Percentiles rank a stretch among this genome's conserved stretches.
Conservation (phyloP, 345 rosid species). For the rapeseed (Brassica napus) region DNA sequence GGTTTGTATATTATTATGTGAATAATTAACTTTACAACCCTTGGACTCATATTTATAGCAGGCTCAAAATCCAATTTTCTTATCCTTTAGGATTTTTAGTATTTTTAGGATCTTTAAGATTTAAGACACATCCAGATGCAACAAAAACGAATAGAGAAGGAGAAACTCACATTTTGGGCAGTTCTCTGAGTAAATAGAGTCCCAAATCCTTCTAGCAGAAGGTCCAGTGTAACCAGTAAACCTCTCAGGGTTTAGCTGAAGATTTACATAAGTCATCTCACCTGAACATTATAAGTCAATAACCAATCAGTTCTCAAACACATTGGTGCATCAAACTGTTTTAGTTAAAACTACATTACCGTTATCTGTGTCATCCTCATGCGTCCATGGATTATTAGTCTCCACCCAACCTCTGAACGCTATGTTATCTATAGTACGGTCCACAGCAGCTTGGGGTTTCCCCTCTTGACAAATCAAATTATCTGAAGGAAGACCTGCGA, state of each 20-base stretch:
- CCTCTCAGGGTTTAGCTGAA: constrained; percentile 81
- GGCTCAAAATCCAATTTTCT: no score
- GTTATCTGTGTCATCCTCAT: constrained; percentile 93
- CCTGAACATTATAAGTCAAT: constrained; percentile 44
- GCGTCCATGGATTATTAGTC: constrained; percentile 92
- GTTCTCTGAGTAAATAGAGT: constrained; percentile 82
- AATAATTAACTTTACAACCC: no score
- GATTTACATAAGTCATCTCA: constrained; percentile 93
- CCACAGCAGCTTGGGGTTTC: constrained; percentile 84
- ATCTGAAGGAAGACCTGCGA: constrained; percentile 61
- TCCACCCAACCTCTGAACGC: constrained; percentile 90
- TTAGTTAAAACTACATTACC: constrained; percentile 43
- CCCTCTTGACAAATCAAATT: constrained; percentile 88
- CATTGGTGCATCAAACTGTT: background rate
- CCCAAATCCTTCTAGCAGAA: constrained; percentile 97
- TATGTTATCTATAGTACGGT: constrained; percentile 75
- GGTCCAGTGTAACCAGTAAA: constrained; percentile 87
- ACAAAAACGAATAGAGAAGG: background rate
- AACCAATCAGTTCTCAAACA: background rate
- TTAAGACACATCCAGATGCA: no score
- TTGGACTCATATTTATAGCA: no score
- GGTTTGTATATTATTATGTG: no score
- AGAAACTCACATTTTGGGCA: constrained; percentile 77
- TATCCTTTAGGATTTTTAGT: no score
- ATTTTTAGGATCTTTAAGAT: no score